Conservation (phyloP, 2,329 filamentous ascomycete species). For the Chaetomium sp. region DNA sequence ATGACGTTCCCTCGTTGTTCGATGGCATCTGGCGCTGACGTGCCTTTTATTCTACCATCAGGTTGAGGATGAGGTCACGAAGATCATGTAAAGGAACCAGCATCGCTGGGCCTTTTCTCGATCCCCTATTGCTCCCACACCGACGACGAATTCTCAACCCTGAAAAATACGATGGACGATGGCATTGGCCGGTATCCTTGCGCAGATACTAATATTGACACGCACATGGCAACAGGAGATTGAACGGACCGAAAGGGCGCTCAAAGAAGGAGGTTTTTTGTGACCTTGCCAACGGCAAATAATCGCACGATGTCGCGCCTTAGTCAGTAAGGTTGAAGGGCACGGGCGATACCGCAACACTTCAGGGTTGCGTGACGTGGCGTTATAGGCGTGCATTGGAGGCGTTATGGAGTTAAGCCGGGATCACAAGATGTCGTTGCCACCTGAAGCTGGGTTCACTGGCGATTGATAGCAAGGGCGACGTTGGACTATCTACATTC, state of each 20-base stretch:
- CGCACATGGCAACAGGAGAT: constrained; percentile 25
- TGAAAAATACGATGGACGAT: constrained; percentile 6
- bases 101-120: constrained; percentile 14
- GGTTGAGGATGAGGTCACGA: constrained; percentile 86
- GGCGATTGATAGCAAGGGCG: constrained; percentile 2
- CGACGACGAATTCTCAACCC: constrained; percentile 4
- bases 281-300: constrained; percentile 23
- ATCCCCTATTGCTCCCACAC: constrained; percentile 8
- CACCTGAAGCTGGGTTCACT: background rate
- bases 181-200: constrained; percentile 1
- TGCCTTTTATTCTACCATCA: constrained; percentile 44
- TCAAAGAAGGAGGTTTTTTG: constrained; percentile 37
- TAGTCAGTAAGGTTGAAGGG: constrained; percentile 6
- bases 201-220: constrained; percentile 21
- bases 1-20: background rate
- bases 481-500: constrained; percentile 22
- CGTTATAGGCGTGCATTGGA: background rate
- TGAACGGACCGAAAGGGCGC: constrained; percentile 32
- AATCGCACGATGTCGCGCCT: constrained; percentile 9
- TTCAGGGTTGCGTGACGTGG: constrained; percentile 2
- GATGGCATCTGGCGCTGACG: constrained; percentile 36
- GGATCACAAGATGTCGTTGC: background rate
- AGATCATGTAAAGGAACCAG: constrained; percentile 64
- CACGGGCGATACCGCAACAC: background rate
- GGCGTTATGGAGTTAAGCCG: constrained; percentile 1